Evolutionary conservation across 148 eudicot species (phyloP), one percentile per base, ranked within the genome.

Genomic region (Arbutus unedo): DNA sequence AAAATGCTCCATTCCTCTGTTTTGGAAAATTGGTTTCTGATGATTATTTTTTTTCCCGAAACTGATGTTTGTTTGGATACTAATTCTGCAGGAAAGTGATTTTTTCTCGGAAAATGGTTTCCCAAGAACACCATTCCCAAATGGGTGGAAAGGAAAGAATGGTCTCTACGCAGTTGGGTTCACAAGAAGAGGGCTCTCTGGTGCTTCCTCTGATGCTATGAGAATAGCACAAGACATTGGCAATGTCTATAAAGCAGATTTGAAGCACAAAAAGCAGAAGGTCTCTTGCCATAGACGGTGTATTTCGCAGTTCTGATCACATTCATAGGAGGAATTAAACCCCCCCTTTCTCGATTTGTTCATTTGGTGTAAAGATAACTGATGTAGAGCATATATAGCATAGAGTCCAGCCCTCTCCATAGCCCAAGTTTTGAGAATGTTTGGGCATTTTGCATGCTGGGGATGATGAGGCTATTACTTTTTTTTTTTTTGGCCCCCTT

Each of bases 101-200:
- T 92, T 94, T 81, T 96, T 96, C 82, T 80, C 88, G 76, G 86
- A 94, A 55, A 90, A 90, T 55, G 97, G 98, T n/a, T 90, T 92
- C n/a, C 98, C 98, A 11, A 93, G 90, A 31, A 31, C 91, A 15
- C 88, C 93, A 78, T 91, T 88, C 81, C 94, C 98, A 25, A 83
- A 88, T 64, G 92, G 91, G 4, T 96, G 98, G 98, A 96, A 94
- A 49, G 98, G 98, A 73, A 90, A 94, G 44, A 84, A 79, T 50
- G 98, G 98, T n/a, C 85, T 96, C 1, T 96, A 96, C 81, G 98
- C 98, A 5, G 93, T 89, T 77, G 98, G 98, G 68, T 96, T 96
- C 84, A 91, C 98, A 82, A 90, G 92, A 85, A 91, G 87, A 92
- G 98, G 98, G 84, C 91, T 92, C 0, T 84, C 98, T 44, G 98